Conservation (phyloP, 2,329 filamentous ascomycete genomes). For the Fusarium praegraminearum region DNA sequence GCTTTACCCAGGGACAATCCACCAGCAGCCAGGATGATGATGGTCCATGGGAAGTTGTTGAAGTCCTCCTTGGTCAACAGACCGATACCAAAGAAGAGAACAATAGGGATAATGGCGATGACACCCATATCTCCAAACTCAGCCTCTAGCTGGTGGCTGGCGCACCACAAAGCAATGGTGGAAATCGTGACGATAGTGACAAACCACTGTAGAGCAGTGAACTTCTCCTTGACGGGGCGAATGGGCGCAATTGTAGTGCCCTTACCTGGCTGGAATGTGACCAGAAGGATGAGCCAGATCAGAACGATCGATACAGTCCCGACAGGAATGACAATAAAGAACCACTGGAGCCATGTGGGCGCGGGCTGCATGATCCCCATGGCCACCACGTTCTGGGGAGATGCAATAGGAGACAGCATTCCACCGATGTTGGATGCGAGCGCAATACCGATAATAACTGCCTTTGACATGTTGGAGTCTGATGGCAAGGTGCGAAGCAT, state of each 20-base stretch:
- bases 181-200: conserved; percentile 84
- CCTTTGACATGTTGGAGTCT: conserved; percentile 93
- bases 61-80: conserved; percentile 99
- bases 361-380: conserved; percentile 94
- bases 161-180: conserved; percentile 93
- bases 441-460: conserved; percentile 93
- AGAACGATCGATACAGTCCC: conserved; percentile 88
- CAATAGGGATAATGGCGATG: conserved; percentile 94
- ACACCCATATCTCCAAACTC: conserved; percentile 98
- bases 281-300: conserved; percentile 88
- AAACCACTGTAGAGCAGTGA: conserved; percentile 92
- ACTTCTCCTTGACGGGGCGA: conserved; percentile 86
- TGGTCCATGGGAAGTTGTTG: conserved; percentile 99
- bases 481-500: conserved; percentile 92
- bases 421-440: conserved; percentile 96
- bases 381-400: conserved; percentile 96
- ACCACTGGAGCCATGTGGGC: conserved; percentile 96
- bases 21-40: conserved; percentile 96
- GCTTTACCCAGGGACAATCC: conserved; percentile 93
- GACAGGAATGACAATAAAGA: conserved; percentile 94
- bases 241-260: conserved; percentile 93
- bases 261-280: conserved; percentile 85
- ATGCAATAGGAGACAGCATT: conserved; percentile 96
- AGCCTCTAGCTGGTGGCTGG: conserved; percentile 86
- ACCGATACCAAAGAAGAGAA: conserved; percentile 95